phyloP scores from a whole-genome alignment of 1,284 basidiomycete genomes.

The Xerocomus minutiporus region DNA sequence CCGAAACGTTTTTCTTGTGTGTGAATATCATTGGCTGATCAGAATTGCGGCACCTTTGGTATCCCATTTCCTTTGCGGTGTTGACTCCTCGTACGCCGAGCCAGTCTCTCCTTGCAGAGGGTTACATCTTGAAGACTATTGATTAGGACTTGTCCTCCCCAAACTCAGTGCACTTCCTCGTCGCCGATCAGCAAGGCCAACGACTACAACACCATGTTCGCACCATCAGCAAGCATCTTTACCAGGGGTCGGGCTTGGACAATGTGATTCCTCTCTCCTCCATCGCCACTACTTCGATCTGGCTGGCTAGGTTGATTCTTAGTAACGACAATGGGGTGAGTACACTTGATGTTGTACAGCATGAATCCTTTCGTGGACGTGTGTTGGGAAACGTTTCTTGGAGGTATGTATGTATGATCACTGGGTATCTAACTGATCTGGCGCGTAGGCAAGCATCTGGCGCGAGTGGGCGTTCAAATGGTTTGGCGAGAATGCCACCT shows the following conservation, averaged over 20 bases:
- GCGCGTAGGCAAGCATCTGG: slow-evolving; percentile 52
- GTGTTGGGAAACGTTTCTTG: slow-evolving; percentile 79
- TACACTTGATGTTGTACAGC: slow-evolving; percentile 76
- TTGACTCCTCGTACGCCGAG: slow-evolving; percentile 86
- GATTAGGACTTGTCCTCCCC: slow-evolving; percentile 42
- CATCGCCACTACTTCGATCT: slow-evolving; percentile 85
- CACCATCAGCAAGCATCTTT: slow-evolving; percentile 88
- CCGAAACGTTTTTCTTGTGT: slow-evolving; percentile 94
- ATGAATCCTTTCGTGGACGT: slow-evolving; percentile 81
- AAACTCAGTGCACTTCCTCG: slow-evolving; percentile 93
- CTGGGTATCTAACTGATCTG: not conserved
- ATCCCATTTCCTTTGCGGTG: slow-evolving; percentile 82
- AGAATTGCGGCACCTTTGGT: slow-evolving; percentile 75
- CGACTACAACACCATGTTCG: slow-evolving; percentile 86
- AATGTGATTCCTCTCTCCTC: slow-evolving; percentile 84
- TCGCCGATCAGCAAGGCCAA: slow-evolving; percentile 89
- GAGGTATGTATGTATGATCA: slow-evolving; percentile 48
- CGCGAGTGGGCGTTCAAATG: slow-evolving; percentile 59
- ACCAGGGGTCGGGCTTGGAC: slow-evolving; percentile 79
- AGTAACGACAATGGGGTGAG: slow-evolving; percentile 84
- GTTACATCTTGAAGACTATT: slow-evolving; percentile 82
- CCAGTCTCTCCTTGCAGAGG: slow-evolving; percentile 91
- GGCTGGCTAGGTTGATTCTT: slow-evolving; percentile 85
- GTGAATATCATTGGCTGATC: slow-evolving; percentile 96
- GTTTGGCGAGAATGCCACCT: slow-evolving; percentile 55